Evolutionary conservation across 2,329 filamentous ascomycete species (phyloP).

Genomic region (Xylariomycetidae sp.): DNA sequence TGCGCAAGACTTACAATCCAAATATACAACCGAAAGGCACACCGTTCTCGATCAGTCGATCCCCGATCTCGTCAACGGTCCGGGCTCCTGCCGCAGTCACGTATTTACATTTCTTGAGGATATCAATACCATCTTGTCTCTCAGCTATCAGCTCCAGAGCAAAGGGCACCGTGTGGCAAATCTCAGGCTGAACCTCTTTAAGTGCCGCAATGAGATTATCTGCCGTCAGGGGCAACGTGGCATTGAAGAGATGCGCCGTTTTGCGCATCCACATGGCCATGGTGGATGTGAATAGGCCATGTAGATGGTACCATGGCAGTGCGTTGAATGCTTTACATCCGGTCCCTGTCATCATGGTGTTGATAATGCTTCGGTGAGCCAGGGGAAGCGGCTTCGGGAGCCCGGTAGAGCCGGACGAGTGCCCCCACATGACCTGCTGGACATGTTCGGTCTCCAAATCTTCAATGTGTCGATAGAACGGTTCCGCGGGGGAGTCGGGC

Average conservation of each 20-base stretch:
- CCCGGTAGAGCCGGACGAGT: conserved; percentile 45
- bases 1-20: conserved; percentile 29
- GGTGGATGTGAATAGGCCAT: conserved; percentile 35
- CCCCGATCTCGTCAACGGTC: conserved; percentile 37
- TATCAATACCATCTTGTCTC: conserved; percentile 28
- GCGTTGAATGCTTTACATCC: conserved; percentile 37
- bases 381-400: conserved; percentile 40
- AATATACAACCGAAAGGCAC: conserved; percentile 35
- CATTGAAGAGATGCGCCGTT: conserved; percentile 36
- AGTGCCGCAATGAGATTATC: conserved; percentile 30
- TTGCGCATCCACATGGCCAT: conserved; percentile 40
- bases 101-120: conserved; percentile 31
- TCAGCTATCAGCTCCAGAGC: conserved; percentile 35
- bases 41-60: conserved; percentile 30
- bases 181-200: conserved; percentile 31
- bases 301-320: conserved; percentile 39
- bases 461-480: conserved; percentile 18
- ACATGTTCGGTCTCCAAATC: conserved; percentile 23
- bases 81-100: conserved; percentile 36
- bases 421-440: conserved; percentile 35
- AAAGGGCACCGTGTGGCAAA: conserved; percentile 37
- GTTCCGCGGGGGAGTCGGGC: conserved; percentile 10
- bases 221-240: conserved; percentile 33
- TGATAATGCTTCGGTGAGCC: conserved; percentile 35
- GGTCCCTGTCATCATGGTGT: conserved; percentile 26